These are phyloP conservation scores for Eragrostis nindensis DNA, from an alignment of 176 grass and related monocot genomes.

Conservation along the genomic window DNA sequence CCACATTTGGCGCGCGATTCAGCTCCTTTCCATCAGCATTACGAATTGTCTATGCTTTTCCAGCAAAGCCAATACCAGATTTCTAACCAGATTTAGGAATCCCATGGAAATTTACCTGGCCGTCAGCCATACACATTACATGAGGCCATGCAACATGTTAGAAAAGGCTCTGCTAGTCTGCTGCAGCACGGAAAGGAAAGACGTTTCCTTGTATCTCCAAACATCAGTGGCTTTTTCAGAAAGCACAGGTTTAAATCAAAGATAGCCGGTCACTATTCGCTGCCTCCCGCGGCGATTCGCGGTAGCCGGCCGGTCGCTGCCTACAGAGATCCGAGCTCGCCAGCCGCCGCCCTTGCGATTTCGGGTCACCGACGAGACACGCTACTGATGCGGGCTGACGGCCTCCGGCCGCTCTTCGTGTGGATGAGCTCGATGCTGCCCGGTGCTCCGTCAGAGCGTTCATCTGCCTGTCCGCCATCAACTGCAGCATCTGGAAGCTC, in stretches of 20 bases:
- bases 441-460: too few relatives aligned
- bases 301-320: too few relatives aligned
- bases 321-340: too few relatives aligned
- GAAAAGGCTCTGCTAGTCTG: background rate
- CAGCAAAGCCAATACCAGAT: conserved; percentile 12
- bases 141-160: conserved; percentile 12
- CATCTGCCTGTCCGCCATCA: too few relatives aligned
- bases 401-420: too few relatives aligned
- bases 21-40: conserved; percentile 26
- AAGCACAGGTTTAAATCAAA: conserved; percentile 12
- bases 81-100: background rate
- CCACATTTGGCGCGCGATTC: conserved; percentile 24
- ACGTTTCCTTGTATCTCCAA: conserved; percentile 7
- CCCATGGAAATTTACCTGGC: conserved; percentile 20
- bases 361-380: too few relatives aligned
- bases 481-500: too few relatives aligned
- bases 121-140: background rate
- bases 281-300: too few relatives aligned
- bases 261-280: too few relatives aligned
- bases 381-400: too few relatives aligned
- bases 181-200: background rate
- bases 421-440: too few relatives aligned
- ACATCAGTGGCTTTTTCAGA: conserved; percentile 6
- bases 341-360: too few relatives aligned
- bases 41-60: conserved; percentile 11